phyloP scores from a whole-genome alignment of 2,329 filamentous ascomycete species.

The Teratosphaeria zuluensis region DNA sequence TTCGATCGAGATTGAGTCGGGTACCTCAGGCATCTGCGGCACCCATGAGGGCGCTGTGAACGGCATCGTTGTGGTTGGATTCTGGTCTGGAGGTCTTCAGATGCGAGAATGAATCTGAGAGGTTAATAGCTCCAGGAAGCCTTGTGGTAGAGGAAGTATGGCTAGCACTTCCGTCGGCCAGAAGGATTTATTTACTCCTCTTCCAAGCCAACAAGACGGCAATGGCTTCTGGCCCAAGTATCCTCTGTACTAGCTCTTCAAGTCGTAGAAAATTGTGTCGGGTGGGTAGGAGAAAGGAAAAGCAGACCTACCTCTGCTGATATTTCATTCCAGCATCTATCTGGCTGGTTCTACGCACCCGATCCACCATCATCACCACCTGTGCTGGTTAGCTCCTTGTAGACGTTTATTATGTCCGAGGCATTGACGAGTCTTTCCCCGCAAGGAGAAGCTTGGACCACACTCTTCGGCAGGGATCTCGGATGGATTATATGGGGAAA shows the following conservation, averaged over 20 bases:
- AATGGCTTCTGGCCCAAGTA: not conserved
- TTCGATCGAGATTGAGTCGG: conserved; percentile 63
- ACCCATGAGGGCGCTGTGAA: conserved; percentile 55
- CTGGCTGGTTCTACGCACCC: not conserved
- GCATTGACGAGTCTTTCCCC: not conserved
- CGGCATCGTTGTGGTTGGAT: conserved; percentile 26
- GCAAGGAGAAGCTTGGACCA: not conserved
- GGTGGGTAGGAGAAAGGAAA: not conserved
- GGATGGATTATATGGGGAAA: not conserved
- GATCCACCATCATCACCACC: not conserved
- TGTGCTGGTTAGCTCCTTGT: not conserved
- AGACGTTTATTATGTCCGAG: not conserved
- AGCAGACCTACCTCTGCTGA: not conserved
- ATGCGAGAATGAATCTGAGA: not conserved
- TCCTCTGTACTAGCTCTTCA: not conserved
- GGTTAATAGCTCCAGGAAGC: no score
- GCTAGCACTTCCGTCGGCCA: not conserved
- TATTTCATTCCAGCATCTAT: no score
- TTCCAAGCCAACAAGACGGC: not conserved
- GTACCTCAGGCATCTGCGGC: conserved; percentile 54
- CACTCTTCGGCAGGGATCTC: not conserved
- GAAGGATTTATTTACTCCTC: not conserved
- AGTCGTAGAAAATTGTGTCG: not conserved
- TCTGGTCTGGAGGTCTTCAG: not conserved
- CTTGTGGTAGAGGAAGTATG: not conserved